Base-by-base conservation (phyloP, 2,329 filamentous ascomycete species). In the Penicillium sp. region DNA sequence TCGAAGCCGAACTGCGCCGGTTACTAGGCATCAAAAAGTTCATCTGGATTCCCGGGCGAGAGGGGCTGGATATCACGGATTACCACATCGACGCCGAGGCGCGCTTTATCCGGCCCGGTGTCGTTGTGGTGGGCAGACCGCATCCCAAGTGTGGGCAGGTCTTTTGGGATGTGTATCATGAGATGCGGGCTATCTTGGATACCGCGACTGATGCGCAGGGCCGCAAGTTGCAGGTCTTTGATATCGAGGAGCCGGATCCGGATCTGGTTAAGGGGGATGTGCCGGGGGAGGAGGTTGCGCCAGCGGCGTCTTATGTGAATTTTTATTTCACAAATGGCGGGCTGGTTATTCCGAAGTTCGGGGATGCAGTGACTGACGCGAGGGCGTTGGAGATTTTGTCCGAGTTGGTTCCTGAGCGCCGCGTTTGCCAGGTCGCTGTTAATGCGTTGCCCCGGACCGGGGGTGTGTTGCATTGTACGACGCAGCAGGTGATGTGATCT, bases 41-140 rank as follows among this genome's bases (percentile, higher is more conserved):
- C 17, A 69, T 75, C 7, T 75, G 73, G 73, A 64, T 75, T 22
- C 71, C 72, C 4, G 73, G 71, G 2, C 61, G 69, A 4, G 64
- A 66, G 25, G 67, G 58, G 11, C 57, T 71, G 5, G 73, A 76
- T 65, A 66, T 74, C 31, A 76, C 73, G 5, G 73, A 75, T 55
- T 69, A 65, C 49, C 73, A 75, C 63, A 63, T 72, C 47, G 71
- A 74, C 64, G 71, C 70, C 8, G 65, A 70, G 53, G 68, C 65
- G 11, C 58, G 70, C 8, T 73, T 74, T 58, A 58, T 69, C 6
- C 42, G 60, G 28, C 69, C 69, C 4, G 68, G 71, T 6, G 64
- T 70, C 12, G 69, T 74, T 12, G 63, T 73, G 31, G 59, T 73
- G 2, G 66, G 63, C 43, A 65, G 63, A 35, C 71, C 71, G n/a